Evolutionary conservation across 805 yeast genomes (phyloP).

Genomic region (Starmerella vitae): DNA sequence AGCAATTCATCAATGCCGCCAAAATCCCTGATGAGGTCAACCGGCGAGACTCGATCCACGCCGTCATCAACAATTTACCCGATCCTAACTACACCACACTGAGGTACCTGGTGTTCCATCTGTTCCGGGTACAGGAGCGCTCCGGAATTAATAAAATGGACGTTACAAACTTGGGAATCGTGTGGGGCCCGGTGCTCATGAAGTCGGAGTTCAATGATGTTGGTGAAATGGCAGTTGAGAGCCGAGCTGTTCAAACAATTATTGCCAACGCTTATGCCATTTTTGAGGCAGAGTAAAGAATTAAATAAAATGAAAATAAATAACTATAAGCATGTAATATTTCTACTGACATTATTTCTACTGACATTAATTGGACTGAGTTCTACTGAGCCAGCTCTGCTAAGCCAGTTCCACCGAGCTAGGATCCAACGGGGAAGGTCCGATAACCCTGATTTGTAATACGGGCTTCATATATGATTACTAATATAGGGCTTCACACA

Average conservation of each 20-base stretch:
- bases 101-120: conserved; percentile 71
- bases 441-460: no score
- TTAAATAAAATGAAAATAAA: no score
- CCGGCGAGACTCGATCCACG: conserved; percentile 66
- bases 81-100: conserved; percentile 92
- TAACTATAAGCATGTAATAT: no score
- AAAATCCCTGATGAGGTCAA: conserved; percentile 48
- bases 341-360: no score
- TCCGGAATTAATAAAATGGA: conserved; percentile 67
- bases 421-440: no score
- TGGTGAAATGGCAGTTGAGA: conserved; percentile 63
- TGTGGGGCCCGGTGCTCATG: conserved; percentile 89
- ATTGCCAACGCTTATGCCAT: conserved; percentile 74
- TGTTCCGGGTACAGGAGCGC: conserved; percentile 54
- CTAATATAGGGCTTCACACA: no score
- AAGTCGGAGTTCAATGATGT: conserved; percentile 50
- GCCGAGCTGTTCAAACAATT: conserved; percentile 70
- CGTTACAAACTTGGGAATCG: conserved; percentile 64
- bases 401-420: no score
- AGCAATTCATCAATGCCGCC: conserved; percentile 54
- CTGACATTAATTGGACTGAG: no score
- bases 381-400: no score
- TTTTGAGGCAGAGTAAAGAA: conserved; percentile 43
- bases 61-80: conserved; percentile 75
- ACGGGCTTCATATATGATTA: no score